These are phyloP conservation scores for Picea sitchensis DNA, from an alignment of 75 land plant genomes.

Conservation along the genomic window DNA sequence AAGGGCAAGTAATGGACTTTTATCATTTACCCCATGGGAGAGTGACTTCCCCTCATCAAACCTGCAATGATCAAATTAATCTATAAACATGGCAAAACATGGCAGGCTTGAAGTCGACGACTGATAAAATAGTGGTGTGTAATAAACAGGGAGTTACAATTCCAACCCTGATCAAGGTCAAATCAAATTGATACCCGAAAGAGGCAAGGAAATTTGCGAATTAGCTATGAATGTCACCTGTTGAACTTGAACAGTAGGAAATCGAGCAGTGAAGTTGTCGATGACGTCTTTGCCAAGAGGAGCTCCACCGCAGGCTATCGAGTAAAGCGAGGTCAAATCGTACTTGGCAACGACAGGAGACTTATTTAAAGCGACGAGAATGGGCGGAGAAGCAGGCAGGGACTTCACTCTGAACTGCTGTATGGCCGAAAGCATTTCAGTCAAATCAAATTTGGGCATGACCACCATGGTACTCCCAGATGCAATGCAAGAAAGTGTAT, in stretches of 20 bases:
- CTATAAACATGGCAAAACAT: too few species aligned
- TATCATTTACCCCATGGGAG: too few species aligned
- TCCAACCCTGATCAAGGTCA: too few species aligned
- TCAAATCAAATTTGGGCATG: constrained; percentile 30
- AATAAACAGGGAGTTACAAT: too few species aligned
- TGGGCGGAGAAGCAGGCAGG: constrained; percentile 43
- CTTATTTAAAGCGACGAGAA: constrained; percentile 31
- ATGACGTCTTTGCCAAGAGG: constrained; percentile 40
- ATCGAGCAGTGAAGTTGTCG: constrained; percentile 19
- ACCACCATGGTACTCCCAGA: constrained; percentile 44
- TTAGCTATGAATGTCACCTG: constrained; percentile 35
- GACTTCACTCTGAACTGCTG: constrained; percentile 31
- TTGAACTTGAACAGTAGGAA: constrained; percentile 27
- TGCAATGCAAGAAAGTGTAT: constrained; percentile 32
- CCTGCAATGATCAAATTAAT: too few species aligned
- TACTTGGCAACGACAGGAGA: constrained; percentile 20
- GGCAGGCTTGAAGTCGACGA: too few species aligned
- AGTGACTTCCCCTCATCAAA: too few species aligned
- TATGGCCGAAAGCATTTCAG: constrained; percentile 15
- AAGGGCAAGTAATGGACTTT: too few species aligned
- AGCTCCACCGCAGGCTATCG: constrained; percentile 55
- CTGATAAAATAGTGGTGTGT: too few species aligned
- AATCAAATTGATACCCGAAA: too few species aligned
- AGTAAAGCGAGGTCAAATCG: constrained; percentile 44
- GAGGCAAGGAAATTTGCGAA: too few species aligned